Base-by-base conservation (phyloP, 2,329 filamentous ascomycete genomes). In the Colletotrichum tropicicola region DNA sequence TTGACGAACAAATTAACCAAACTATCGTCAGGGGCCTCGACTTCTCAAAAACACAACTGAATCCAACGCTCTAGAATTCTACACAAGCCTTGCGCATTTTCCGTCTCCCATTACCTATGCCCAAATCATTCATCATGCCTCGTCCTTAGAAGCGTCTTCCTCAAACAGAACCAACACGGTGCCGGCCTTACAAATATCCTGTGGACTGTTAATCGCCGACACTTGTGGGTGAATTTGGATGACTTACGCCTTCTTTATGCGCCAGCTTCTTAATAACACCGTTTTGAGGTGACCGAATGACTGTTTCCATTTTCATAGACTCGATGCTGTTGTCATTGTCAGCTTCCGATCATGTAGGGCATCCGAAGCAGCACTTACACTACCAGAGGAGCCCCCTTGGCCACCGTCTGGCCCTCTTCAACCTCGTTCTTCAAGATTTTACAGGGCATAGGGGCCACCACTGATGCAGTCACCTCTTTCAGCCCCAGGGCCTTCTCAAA, bases 361-460 rank as follows among this genome's bases (percentile, higher is more conserved):
- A n/a, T 17, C 21, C 5, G 6, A 3, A 21, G 30, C 15, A 5
- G 6, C 8, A 83, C 87, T 84, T 77, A 90, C 81, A 98, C 94
- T 12, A 98, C 92, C 62, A 99, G 81, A 6, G 93, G 89, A 61
- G 95, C 89, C 47, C 95, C 94, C 80, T 95, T 97, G 74, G 89
- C 89, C 15, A 99, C 96, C 48, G 79, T 80, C 68, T 97, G 89
- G 0, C 96, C 96, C 70, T 93, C 93, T 27, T 85, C 80, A 0
- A 98, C 93, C 77, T 97, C 92, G 49, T 98, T 96, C 69, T 93
- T 89, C 67, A 99, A 80, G 25, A 99, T 91, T 81, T 98, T 98
- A 80, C 96, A 98, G 2, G 96, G 96, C 96, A 99, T 99, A 0
- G 96, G 96, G 21, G 96, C 93, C 23, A 92, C 85, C 2, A 98